Percentiles rank a stretch among this genome's conserved stretches.
phyloP scores from a whole-genome alignment of 108 stramenopile species.

The Conticribra weissflogii region DNA sequence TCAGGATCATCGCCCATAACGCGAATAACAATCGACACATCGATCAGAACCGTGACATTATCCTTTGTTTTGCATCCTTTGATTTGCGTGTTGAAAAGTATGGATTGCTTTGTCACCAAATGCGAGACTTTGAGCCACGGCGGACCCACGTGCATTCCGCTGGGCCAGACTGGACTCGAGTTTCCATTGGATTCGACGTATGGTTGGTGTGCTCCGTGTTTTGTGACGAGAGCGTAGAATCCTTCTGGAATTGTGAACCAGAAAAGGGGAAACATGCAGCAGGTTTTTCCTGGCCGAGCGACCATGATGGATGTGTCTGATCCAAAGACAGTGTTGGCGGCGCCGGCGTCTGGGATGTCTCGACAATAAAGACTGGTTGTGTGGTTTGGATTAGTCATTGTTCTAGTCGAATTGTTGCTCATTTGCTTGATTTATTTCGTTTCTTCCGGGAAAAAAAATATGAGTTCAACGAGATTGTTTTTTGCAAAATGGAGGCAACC shows the following conservation, averaged over 20 bases:
- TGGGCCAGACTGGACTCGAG: slow-evolving; percentile 46
- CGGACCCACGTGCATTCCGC: slow-evolving; percentile 52
- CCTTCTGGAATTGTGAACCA: slow-evolving; percentile 64
- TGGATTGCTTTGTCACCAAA: slow-evolving; percentile 51
- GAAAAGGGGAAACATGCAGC: slow-evolving; percentile 17
- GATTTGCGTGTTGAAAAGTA: slow-evolving; percentile 51
- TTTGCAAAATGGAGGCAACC: no score
- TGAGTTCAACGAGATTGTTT: no score
- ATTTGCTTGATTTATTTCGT: no score
- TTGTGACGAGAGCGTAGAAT: slow-evolving; percentile 60
- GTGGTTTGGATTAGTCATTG: not conserved
- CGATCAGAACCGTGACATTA: slow-evolving; percentile 55
- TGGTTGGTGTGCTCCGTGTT: slow-evolving; percentile 47
- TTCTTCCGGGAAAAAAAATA: no score
- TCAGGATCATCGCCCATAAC: slow-evolving; percentile 54
- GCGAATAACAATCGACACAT: slow-evolving; percentile 50
- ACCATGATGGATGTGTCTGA: slow-evolving; percentile 12
- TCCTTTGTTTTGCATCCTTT: slow-evolving; percentile 60
- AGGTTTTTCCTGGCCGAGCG: slow-evolving; percentile 16
- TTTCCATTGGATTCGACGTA: slow-evolving; percentile 29
- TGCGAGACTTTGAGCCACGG: slow-evolving; percentile 61
- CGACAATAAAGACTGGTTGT: slow-evolving; percentile 9
- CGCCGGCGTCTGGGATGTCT: slow-evolving; percentile 12
- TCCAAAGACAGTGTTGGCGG: not conserved
- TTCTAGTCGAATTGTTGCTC: no score